These are phyloP conservation scores for Microbotryum lychnidis-dioicae DNA, from an alignment of 1,284 basidiomycete species.

Conservation along the genomic window DNA sequence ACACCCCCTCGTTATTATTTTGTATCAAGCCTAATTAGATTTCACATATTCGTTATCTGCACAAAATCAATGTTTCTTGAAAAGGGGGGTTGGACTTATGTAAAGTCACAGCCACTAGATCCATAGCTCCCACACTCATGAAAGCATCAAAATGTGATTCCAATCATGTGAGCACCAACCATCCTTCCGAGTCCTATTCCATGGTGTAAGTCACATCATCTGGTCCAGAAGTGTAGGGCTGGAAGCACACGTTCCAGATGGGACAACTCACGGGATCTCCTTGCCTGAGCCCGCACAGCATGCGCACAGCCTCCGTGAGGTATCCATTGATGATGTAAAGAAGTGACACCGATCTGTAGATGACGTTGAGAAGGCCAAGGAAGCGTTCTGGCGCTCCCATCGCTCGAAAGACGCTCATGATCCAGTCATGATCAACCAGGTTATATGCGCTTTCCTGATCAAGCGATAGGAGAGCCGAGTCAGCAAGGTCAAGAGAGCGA, in stretches of 20 bases:
- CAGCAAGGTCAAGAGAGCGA: neutral
- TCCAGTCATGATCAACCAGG: conserved; percentile 2
- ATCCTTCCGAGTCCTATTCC: too few species aligned
- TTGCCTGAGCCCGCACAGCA: neutral
- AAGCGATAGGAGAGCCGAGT: neutral
- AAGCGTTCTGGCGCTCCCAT: neutral
- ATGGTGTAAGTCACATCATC: too few species aligned
- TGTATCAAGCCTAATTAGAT: too few species aligned
- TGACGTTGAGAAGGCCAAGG: neutral
- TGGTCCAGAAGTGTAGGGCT: too few species aligned
- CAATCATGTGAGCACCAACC: too few species aligned
- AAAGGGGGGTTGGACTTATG: too few species aligned
- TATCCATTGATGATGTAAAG: conserved; percentile 5
- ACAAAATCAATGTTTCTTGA: too few species aligned
- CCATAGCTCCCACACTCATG: too few species aligned
- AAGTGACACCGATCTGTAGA: neutral
- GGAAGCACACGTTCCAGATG: neutral
- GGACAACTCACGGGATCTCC: conserved; percentile 1
- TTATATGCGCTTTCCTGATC: conserved; percentile 5
- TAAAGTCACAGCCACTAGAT: too few species aligned
- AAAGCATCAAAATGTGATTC: too few species aligned
- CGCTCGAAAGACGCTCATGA: neutral
- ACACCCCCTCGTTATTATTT: too few species aligned
- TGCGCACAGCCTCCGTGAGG: neutral
- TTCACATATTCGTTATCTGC: too few species aligned